Evolutionary conservation across 2,329 filamentous ascomycete species (phyloP).

Genomic region (Elsinoe australis): DNA sequence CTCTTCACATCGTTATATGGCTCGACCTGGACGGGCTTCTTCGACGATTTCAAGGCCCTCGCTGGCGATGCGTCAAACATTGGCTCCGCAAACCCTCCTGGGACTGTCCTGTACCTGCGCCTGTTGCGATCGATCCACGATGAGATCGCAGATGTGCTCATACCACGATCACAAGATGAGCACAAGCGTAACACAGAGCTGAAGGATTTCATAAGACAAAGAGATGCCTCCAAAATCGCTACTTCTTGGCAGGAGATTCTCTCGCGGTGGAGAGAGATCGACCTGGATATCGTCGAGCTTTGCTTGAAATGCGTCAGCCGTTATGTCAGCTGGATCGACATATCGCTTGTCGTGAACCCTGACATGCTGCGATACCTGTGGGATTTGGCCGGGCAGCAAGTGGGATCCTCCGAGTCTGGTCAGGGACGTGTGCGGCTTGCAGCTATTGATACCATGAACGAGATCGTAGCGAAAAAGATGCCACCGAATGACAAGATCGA

Average conservation of each 20-base stretch:
- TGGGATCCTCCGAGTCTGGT: conserved; percentile 48
- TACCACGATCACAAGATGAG: conserved; percentile 69
- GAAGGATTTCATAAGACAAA: conserved; percentile 79
- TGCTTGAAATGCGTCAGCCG: conserved; percentile 86
- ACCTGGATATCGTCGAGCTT: conserved; percentile 71
- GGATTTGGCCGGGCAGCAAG: conserved; percentile 71
- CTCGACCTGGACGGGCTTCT: conserved; percentile 78
- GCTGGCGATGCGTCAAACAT: conserved; percentile 54
- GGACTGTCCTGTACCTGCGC: conserved; percentile 80
- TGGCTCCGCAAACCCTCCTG: conserved; percentile 59
- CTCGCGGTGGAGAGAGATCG: conserved; percentile 60
- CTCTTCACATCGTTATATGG: conserved; percentile 84
- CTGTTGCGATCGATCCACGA: conserved; percentile 87
- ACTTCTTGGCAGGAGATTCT: conserved; percentile 88
- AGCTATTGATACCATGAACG: conserved; percentile 88
- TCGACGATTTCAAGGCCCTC: conserved; percentile 79
- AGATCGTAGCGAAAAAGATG: conserved; percentile 98
- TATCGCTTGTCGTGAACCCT: conserved; percentile 83
- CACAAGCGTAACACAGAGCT: conserved; percentile 79
- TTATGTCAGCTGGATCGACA: conserved; percentile 99
- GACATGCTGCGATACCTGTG: conserved; percentile 78
- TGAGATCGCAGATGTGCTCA: conserved; percentile 88
- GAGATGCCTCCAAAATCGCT: conserved; percentile 83
- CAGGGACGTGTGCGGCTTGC: conserved; percentile 75
- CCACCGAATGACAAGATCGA: conserved; percentile 85